Base-by-base conservation (phyloP, 495 filamentous ascomycete genomes). In the Astrothelium subdiscretum region DNA sequence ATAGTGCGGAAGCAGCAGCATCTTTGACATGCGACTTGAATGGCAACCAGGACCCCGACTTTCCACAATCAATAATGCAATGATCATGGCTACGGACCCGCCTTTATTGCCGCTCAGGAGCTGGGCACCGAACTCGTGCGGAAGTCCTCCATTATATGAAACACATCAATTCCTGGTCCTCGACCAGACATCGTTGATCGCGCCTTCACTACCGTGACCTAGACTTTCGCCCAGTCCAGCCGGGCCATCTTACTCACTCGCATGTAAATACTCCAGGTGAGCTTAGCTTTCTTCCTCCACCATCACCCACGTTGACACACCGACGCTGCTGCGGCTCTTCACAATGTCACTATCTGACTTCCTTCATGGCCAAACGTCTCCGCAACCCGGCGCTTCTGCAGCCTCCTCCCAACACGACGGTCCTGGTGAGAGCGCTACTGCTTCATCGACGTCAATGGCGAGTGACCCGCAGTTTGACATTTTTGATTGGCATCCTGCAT, bases 401-500 rank as follows among this genome's bases (percentile, higher is more conserved):
- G 48, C 6, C 1, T 29, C 48, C 48, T 8, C 24, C 2, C 20
- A 3, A 3, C 48, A 8, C 24, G 48, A 54, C 3, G 48, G 48
- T 54, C 20, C n/a, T 13, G 51, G 43, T 38, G 62, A 38, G 29
- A 18, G 42, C 35, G 62, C 54, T 22, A 63, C 66, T 12, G 31
- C 59, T 18, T 58, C 63, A 20, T 54, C 60, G 12, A 63, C 62
- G 44, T 62, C 61, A n/a, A 51, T 67, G 40, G 61, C 66, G 26
- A 62, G 62, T 51, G 68, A 72, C 32, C 70, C 72, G 20, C 62
- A 77, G 60, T 90, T 91, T 72, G 92, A 96, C 73, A 87, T 97
- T 62, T 84, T 97, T 71, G 87, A 90, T 62, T 98, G 94, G 94
- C 88, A 95, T 70, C 90, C 91, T 18, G 84, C 87, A 58, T 96